Conservation (phyloP, 805 yeast genomes). For the Nakazawaea populi region DNA sequence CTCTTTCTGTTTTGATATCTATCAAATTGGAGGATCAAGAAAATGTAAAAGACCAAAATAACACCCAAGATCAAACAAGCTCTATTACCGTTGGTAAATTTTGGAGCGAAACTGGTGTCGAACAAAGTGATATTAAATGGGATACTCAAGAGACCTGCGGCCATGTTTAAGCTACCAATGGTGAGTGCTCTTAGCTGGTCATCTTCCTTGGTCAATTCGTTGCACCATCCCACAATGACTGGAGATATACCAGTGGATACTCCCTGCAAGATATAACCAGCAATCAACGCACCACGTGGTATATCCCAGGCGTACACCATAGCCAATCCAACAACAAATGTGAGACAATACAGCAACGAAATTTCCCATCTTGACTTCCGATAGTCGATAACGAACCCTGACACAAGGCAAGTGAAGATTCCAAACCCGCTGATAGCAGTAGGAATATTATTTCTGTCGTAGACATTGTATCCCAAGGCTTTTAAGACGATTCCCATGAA, state of each 20-base stretch:
- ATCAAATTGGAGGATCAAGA: conserved; percentile 2
- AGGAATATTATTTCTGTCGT: conserved; percentile 32
- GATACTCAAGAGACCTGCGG: conserved; percentile 1
- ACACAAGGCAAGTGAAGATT: conserved; percentile 38
- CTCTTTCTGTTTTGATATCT: conserved; percentile 9
- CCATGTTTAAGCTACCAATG: conserved; percentile 48
- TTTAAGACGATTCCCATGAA: conserved; percentile 47
- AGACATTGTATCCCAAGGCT: conserved; percentile 57
- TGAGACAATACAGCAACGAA: conserved; percentile 43
- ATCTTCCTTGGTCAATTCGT: conserved; percentile 53
- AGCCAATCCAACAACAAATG: conserved; percentile 49
- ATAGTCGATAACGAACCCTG: conserved; percentile 47
- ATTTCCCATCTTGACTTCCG: conserved; percentile 51
- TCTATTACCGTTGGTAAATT: conserved; percentile 1
- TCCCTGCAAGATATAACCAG: conserved; percentile 53
- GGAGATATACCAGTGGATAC: conserved; percentile 63
- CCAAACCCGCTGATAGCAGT: conserved; percentile 49
- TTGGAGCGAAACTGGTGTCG: conserved; percentile 4
- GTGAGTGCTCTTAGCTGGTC: conserved; percentile 50
- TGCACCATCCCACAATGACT: conserved; percentile 51
- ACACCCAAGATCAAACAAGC: conserved; percentile 4
- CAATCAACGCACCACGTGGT: conserved; percentile 55
- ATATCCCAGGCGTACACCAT: conserved; percentile 57
- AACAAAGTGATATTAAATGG: conserved; percentile 3
- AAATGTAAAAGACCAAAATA: neutral